A percentile compares a stretch with the other conserved stretches of the same genome.
Conservation (phyloP, 2,329 filamentous ascomycete species). For the Pezicula carpinea region DNA sequence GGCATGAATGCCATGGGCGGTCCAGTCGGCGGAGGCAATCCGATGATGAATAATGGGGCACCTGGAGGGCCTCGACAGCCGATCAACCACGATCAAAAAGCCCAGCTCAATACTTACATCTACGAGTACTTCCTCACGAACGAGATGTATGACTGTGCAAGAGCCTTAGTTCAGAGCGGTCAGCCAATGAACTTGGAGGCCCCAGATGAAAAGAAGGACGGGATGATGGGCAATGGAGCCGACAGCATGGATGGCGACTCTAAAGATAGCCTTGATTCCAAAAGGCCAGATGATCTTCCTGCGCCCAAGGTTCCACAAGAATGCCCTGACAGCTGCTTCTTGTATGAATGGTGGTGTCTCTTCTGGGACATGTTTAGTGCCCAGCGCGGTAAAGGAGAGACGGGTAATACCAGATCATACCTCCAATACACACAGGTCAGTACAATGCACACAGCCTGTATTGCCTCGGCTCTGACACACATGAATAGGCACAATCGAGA, state of each 20-base stretch:
- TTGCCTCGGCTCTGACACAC: constrained; percentile 18
- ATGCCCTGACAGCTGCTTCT: constrained; percentile 69
- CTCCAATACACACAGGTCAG: constrained; percentile 78
- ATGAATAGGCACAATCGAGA: constrained; percentile 57
- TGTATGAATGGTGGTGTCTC: constrained; percentile 96
- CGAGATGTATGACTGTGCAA: constrained; percentile 78
- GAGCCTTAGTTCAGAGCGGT: constrained; percentile 63
- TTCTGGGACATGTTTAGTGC: constrained; percentile 96
- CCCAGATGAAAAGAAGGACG: constrained; percentile 64
- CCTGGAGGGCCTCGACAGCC: constrained; percentile 25
- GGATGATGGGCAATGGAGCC: constrained; percentile 61
- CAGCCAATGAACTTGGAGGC: constrained; percentile 55
- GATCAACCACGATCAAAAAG: constrained; percentile 36
- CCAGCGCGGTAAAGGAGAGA: constrained; percentile 63
- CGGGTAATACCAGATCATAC: constrained; percentile 68
- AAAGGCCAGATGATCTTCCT: constrained; percentile 77
- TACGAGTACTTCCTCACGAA: constrained; percentile 89
- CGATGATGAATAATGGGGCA: constrained; percentile 61
- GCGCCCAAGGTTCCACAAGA: constrained; percentile 63
- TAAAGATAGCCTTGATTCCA: constrained; percentile 71
- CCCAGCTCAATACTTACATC: constrained; percentile 77
- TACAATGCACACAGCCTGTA: constrained; percentile 13
- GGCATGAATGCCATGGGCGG: constrained; percentile 63
- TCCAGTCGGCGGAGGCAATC: constrained; percentile 57
- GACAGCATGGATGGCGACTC: constrained; percentile 78